Percentiles rank a stretch among this genome's conserved stretches.
Evolutionary conservation across 176 grass and related monocot genomes (phyloP).

Genomic region (Poa annua): DNA sequence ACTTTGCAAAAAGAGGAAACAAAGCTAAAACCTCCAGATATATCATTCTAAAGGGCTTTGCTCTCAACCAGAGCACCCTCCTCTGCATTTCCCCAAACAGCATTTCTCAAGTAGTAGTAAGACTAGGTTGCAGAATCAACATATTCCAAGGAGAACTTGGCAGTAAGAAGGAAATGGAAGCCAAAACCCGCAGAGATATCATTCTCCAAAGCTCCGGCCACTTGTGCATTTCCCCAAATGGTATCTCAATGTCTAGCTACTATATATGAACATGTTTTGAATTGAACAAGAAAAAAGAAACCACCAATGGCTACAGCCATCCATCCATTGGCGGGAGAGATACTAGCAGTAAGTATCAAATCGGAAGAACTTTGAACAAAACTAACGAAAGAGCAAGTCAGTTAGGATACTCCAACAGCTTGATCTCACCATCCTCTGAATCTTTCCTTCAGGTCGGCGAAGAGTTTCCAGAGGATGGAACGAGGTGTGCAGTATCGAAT

Average conservation of each 20-base stretch:
- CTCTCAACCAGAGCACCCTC: not conserved
- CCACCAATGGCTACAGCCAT: conserved; percentile 1
- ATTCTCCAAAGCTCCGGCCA: not conserved
- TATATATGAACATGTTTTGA: conserved; percentile 55
- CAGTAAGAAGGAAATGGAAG: not conserved
- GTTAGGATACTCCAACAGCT: conserved; percentile 31
- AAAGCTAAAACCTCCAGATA: not conserved
- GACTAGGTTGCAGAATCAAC: conserved; percentile 25
- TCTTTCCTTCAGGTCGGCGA: conserved; percentile 53
- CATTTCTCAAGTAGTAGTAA: conserved; percentile 24
- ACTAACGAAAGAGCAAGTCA: not conserved
- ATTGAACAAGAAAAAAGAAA: conserved; percentile 5
- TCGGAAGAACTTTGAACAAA: conserved; percentile 13
- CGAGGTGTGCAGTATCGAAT: conserved; percentile 7
- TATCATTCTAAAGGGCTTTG: not conserved
- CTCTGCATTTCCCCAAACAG: conserved; percentile 25
- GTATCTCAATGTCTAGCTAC: conserved; percentile 28
- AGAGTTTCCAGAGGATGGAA: conserved; percentile 50
- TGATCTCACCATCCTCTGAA: not conserved
- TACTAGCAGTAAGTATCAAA: conserved; percentile 10
- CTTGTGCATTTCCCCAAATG: conserved; percentile 23
- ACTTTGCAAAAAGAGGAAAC: not conserved
- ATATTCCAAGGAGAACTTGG: not conserved
- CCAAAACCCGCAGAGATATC: not conserved
- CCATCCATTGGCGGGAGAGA: conserved; percentile 8